A percentile compares a stretch with the other conserved stretches of the same genome.
These are phyloP conservation scores for Solanum pinnatisectum DNA, from an alignment of 257 asterid species.

Conservation along the genomic window DNA sequence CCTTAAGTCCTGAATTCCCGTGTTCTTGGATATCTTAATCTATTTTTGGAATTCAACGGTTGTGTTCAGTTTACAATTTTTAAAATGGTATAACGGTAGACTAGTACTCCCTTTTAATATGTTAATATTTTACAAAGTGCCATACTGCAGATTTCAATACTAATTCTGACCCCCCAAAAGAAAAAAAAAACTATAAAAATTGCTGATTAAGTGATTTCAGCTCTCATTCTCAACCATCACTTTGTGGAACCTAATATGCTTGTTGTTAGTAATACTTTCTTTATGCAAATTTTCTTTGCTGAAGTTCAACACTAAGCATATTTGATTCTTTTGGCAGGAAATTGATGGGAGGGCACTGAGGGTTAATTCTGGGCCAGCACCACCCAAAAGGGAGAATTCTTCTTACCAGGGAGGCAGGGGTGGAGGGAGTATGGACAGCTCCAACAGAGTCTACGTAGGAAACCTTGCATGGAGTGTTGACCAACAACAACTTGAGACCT, in stretches of 20 bases:
- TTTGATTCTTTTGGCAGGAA: constrained; percentile 38
- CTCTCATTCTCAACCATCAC: neutral
- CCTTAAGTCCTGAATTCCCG: neutral
- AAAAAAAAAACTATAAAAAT: neutral
- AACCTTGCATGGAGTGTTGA: constrained; percentile 93
- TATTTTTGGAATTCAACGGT: neutral
- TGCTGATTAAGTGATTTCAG: neutral
- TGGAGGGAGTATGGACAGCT: constrained; percentile 29
- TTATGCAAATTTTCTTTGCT: neutral
- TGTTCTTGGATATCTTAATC: neutral
- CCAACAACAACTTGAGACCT: constrained; percentile 49
- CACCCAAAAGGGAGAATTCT: constrained; percentile 45
- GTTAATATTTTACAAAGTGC: neutral
- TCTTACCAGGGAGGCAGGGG: constrained; percentile 51
- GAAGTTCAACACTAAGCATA: neutral
- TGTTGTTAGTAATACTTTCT: neutral
- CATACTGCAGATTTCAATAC: neutral
- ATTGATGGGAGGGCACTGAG: constrained; percentile 67
- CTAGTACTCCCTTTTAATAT: neutral
- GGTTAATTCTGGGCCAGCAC: constrained; percentile 83
- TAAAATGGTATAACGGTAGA: neutral
- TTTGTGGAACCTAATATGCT: neutral
- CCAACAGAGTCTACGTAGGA: constrained; percentile 63
- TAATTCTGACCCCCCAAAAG: neutral
- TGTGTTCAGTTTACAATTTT: neutral